phyloP scores from a whole-genome alignment of 2,329 filamentous ascomycete species.

The Paecilomyces formosus region DNA sequence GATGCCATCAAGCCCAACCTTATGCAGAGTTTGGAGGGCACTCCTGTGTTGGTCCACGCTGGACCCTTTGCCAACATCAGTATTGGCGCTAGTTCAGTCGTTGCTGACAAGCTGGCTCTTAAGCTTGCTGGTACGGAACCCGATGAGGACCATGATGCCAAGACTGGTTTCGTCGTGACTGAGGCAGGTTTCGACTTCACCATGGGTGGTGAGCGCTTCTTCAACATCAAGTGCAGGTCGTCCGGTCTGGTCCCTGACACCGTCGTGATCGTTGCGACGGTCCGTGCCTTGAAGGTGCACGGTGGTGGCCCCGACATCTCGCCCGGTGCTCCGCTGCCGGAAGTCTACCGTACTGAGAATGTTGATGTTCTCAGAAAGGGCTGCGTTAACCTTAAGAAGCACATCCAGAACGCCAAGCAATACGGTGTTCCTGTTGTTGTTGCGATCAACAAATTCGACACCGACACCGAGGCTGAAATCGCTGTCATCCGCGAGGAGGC shows the following conservation, averaged over 20 bases:
- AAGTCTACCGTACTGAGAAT: slow-evolving; percentile 90
- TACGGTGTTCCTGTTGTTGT: slow-evolving; percentile 94
- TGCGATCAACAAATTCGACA: slow-evolving; percentile 93
- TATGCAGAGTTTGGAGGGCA: slow-evolving; percentile 97
- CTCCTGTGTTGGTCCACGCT: slow-evolving; percentile 93
- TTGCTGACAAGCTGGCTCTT: slow-evolving; percentile 89
- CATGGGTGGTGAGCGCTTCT: slow-evolving; percentile 98
- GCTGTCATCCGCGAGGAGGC: slow-evolving; percentile 84
- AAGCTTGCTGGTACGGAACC: slow-evolving; percentile 93
- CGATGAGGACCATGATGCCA: slow-evolving; percentile 74
- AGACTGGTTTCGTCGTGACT: slow-evolving; percentile 88
- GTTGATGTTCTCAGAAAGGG: slow-evolving; percentile 82
- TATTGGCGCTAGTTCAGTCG: slow-evolving; percentile 90
- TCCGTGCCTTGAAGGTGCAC: slow-evolving; percentile 93
- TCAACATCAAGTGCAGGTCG: slow-evolving; percentile 98
- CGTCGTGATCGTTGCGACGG: slow-evolving; percentile 90
- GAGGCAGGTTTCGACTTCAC: slow-evolving; percentile 99
- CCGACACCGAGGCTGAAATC: slow-evolving; percentile 88
- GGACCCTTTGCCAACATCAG: slow-evolving; percentile 98
- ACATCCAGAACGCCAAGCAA: slow-evolving; percentile 79
- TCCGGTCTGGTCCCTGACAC: slow-evolving; percentile 89
- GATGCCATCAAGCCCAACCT: slow-evolving; percentile 98
- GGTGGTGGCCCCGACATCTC: slow-evolving; percentile 91
- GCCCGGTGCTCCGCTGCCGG: slow-evolving; percentile 73
- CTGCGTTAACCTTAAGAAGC: slow-evolving; percentile 91